phyloP scores from a whole-genome alignment of 2,329 filamentous ascomycete genomes.

The Fonsecaea monophora region DNA sequence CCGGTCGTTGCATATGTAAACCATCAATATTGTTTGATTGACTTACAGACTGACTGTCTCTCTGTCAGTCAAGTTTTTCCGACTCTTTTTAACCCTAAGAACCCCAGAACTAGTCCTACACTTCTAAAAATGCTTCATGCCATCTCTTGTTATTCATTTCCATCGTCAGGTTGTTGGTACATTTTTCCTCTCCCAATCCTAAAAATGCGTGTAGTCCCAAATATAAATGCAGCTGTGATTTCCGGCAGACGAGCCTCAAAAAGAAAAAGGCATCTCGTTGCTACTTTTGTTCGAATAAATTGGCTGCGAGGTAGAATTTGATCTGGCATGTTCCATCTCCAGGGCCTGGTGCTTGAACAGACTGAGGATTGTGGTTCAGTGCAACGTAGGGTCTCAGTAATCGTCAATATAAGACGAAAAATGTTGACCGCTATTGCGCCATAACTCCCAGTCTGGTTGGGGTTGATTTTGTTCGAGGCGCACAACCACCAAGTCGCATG shows the following conservation, averaged over 20 bases:
- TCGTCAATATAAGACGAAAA: not conserved
- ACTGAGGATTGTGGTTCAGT: not conserved
- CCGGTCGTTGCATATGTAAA: too few relatives aligned
- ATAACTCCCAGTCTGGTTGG: not conserved
- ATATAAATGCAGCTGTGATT: not conserved
- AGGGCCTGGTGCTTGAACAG: not conserved
- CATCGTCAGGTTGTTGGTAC: constrained; percentile 7
- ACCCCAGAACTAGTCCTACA: not conserved
- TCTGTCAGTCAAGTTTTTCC: not conserved
- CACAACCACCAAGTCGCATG: not conserved
- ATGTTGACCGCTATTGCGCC: not conserved
- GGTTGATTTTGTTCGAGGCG: not conserved
- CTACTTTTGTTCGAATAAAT: too few relatives aligned
- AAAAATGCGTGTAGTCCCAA: not conserved
- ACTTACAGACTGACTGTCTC: not conserved
- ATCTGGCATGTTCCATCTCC: not conserved
- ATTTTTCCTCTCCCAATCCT: not conserved
- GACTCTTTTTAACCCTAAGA: not conserved
- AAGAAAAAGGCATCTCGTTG: not conserved
- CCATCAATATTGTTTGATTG: not conserved
- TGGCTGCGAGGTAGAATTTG: not conserved
- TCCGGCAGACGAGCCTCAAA: not conserved
- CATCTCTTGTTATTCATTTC: not conserved
- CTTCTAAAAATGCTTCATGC: not conserved
- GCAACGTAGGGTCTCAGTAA: not conserved